Conservation (phyloP, 164 flowering plant genomes). For the Magnolia changhungtana region DNA sequence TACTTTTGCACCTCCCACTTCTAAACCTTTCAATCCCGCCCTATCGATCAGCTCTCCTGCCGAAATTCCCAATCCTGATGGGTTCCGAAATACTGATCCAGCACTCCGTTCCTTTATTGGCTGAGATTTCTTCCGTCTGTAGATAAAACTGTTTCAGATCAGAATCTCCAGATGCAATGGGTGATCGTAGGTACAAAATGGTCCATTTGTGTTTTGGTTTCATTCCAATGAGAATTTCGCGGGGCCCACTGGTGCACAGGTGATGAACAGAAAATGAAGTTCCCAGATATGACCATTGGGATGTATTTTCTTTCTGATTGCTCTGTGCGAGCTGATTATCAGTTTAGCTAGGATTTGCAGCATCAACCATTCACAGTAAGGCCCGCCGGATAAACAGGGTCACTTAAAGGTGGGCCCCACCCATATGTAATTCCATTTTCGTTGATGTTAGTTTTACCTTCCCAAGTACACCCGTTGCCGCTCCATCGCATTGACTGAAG, state of each 20-base stretch:
- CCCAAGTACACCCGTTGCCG: slow-evolving; percentile 26
- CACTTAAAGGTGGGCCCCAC: too few relatives aligned
- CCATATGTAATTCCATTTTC: background rate
- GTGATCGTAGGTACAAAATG: background rate
- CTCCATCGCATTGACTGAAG: slow-evolving; percentile 26
- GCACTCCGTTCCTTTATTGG: slow-evolving; percentile 34
- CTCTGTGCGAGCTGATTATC: too few relatives aligned
- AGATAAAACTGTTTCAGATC: background rate
- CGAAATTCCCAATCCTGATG: slow-evolving; percentile 23
- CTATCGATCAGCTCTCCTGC: slow-evolving; percentile 48
- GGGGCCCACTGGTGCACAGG: too few relatives aligned
- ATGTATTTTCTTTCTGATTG: too few relatives aligned
- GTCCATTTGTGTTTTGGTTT: background rate
- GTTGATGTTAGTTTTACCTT: slow-evolving; percentile 24
- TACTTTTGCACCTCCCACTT: slow-evolving; percentile 42
- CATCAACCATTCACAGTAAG: too few relatives aligned
- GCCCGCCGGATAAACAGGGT: too few relatives aligned
- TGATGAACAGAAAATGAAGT: too few relatives aligned
- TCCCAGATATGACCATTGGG: too few relatives aligned
- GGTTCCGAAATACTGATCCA: slow-evolving; percentile 53
- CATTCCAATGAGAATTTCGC: too few relatives aligned
- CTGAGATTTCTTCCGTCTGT: slow-evolving; percentile 37
- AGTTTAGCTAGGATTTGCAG: too few relatives aligned
- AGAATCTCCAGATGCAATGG: background rate
- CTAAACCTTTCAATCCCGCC: slow-evolving; percentile 44